Evolutionary conservation across 805 yeast genomes (phyloP).

Genomic region (Starmerella bombi): DNA sequence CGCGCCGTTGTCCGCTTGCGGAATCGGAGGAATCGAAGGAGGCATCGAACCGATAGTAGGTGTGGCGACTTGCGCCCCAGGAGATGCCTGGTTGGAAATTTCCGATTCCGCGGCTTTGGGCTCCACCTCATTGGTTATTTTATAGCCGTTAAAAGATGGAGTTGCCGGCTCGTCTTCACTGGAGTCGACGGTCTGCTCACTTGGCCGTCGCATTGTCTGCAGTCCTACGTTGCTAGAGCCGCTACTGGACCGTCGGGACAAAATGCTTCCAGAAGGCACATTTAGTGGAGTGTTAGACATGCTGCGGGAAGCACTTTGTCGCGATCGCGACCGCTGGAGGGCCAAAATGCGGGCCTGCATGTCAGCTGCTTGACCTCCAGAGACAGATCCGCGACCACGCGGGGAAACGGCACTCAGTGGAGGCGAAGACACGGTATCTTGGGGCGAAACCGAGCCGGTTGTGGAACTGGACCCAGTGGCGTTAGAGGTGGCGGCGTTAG

Average conservation of each 20-base stretch:
- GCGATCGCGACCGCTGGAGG: conserved; percentile 66
- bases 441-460: conserved; percentile 2
- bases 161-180: not conserved
- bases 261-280: not conserved
- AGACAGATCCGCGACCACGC: not conserved
- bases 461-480: not conserved
- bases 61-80: not conserved
- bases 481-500: not conserved
- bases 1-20: not conserved
- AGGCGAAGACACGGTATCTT: conserved; percentile 4
- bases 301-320: not conserved
- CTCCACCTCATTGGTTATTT: not conserved
- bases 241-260: not conserved
- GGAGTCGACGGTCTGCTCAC: not conserved
- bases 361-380: conserved; percentile 37
- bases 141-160: no score
- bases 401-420: not conserved
- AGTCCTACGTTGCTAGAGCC: not conserved
- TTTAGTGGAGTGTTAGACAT: no score
- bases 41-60: not conserved
- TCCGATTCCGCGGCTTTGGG: not conserved
- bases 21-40: not conserved
- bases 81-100: not conserved
- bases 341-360: conserved; percentile 79
- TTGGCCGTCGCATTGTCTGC: not conserved